Base-by-base conservation (phyloP, 768 basidiomycete genomes). In the Trametopsis cervina region DNA sequence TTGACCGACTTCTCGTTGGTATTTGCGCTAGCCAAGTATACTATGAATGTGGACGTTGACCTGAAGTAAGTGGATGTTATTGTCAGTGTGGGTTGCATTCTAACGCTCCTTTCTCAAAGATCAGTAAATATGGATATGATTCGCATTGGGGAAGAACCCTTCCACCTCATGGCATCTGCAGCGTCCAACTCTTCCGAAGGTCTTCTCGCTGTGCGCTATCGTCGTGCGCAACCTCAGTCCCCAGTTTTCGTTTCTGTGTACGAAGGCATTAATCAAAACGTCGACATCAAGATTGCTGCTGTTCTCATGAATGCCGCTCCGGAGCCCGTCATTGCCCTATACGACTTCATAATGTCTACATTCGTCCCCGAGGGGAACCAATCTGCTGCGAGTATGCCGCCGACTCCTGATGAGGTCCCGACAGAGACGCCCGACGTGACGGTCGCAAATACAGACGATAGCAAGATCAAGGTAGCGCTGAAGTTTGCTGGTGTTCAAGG, bases 261-360 rank as follows among this genome's bases (percentile, higher is more conserved):
- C 64, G 90, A 92, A 52, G 83, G 86, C 20, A 80, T 93, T 40
- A 88, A 95, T 57, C 94, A 96, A 65, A 86, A 70, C 50, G 79
- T 98, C 49, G 85, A 92, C 57, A 78, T 92, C 54, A 81, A 80
- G 56, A 72, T 98, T 33, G 94, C 95, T 3, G 96, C 95, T 0
- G 82, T 99, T 62, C 77, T 94, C 44, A 83, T 98, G 65, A 80
- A 81, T 47, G 82, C 86, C 2, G 85, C 87, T 6, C 93, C 96
- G 0, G 90, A 92, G 60, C 93, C 95, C 11, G 83, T 97, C 37
- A 69, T 99, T 29, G 76, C 85, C 1, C 66, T 97, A 18, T 98
- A 97, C 66, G 93, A 98, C 67, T 97, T 95, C 69, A 80, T 99
- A 65, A 94, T 99, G 85, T 85, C 88, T 2, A 97, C 96, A 0